A percentile compares a stretch with the other conserved stretches of the same genome.
Evolutionary conservation across 1,284 basidiomycete genomes (phyloP).

Genomic region (Pholiota adiposa): DNA sequence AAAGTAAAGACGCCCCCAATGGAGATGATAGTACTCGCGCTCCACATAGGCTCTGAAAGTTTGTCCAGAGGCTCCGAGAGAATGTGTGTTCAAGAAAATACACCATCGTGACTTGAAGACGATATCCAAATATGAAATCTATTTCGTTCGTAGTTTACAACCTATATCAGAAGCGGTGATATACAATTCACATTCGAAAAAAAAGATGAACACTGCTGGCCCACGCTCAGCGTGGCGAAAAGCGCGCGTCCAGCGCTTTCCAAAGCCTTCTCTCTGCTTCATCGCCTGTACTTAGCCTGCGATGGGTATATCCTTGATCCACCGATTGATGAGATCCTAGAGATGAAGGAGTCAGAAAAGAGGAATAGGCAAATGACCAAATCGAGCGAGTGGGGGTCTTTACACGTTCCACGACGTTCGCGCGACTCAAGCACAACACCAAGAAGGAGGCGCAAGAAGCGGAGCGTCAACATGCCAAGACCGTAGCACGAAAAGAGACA

Average conservation of each 20-base stretch:
- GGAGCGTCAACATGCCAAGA: neutral
- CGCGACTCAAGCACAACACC: neutral
- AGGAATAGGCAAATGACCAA: neutral
- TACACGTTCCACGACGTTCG: conserved; percentile 20
- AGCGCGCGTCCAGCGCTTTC: neutral
- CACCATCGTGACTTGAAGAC: no score
- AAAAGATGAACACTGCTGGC: neutral
- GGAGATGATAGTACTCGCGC: no score
- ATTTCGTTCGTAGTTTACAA: conserved; percentile 4
- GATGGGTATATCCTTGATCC: conserved; percentile 45
- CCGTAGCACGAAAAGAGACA: conserved; percentile 4
- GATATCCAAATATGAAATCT: neutral
- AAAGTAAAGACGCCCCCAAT: neutral
- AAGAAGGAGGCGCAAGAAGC: neutral
- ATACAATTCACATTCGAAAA: neutral
- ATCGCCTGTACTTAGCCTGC: conserved; percentile 13
- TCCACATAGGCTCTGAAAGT: no score
- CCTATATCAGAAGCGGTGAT: neutral
- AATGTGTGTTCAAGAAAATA: no score
- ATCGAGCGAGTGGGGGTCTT: conserved; percentile 3
- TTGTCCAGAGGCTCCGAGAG: no score
- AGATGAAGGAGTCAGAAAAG: conserved; percentile 4
- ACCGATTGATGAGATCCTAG: conserved; percentile 40
- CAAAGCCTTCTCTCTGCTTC: no score
- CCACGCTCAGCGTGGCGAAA: no score